Base-by-base conservation (phyloP, 2,329 filamentous ascomycete species). In the Colletotrichum graminicola region DNA sequence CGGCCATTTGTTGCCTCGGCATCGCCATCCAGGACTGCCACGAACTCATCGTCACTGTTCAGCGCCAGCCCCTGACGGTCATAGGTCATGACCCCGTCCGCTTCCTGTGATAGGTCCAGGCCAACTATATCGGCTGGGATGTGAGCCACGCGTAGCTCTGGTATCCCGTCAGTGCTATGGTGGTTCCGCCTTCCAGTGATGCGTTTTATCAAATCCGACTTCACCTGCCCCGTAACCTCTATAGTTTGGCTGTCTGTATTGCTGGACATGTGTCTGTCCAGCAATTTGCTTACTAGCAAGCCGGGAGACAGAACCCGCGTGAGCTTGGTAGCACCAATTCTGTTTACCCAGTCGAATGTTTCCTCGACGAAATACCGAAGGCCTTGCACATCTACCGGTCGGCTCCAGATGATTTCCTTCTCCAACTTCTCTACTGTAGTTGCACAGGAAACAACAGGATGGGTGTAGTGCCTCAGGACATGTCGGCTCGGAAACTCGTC, bases 281-380 rank as follows among this genome's bases (percentile, higher is more conserved):
- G 79, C 74, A 91, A 84, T 72, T 88, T 90, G 72, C 88, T 89
- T 18, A 90, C 85, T 3, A 98, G 84, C 1, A 98, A 82, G 10
- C 92, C 90, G 14, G 94, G 93, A 0, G 94, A 92, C 14, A 98
- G 83, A 36, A 93, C 92, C 18, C 92, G 89, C 36, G 97, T 91
- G 72, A 97, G 93, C 77, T 97, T 97, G 77, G 92, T 89, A 21
- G 95, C 94, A 0, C 95, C 95, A 62, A 87, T 87, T 36, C 91
- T 88, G 75, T 91, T 92, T 5, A 88, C 89, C 96, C 96, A 99
- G 71, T 95, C 94, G 75, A 99, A 97, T 0, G 91, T 92, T 73
- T 97, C 91, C 1, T 88, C 87, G 0, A 91, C 88, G 78, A 97
- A 98, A 18, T 87, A 86, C 45, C 95, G 88, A 45, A 99, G 81